Conservation (phyloP, 352 stramenopile species). For the Pythium oligandrum region DNA sequence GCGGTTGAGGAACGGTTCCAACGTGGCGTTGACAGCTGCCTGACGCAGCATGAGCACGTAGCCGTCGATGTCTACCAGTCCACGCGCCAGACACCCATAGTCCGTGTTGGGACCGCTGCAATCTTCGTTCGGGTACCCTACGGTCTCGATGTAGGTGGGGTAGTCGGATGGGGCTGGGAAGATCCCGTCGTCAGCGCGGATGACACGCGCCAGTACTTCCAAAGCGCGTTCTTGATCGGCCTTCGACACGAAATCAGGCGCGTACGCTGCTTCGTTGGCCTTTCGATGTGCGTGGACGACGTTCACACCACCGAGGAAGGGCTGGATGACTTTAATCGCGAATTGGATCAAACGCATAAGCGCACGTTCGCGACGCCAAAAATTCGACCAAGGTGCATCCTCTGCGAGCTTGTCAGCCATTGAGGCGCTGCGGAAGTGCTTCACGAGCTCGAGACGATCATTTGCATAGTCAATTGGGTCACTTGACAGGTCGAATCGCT, state of each 20-base stretch:
- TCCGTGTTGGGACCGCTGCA: conserved; percentile 39
- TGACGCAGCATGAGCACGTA: conserved; percentile 29
- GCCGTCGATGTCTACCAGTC: conserved; percentile 44
- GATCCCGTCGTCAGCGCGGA: conserved; percentile 36
- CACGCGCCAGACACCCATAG: conserved; percentile 50
- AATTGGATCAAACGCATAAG: conserved; percentile 38
- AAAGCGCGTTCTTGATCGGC: conserved; percentile 35
- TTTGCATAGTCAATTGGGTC: conserved; percentile 52
- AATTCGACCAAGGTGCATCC: conserved; percentile 43
- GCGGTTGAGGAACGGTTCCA: conserved; percentile 44
- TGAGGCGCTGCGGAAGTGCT: conserved; percentile 27
- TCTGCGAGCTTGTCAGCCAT: conserved; percentile 37
- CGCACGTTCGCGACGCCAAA: conserved; percentile 45
- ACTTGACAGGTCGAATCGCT: conserved; percentile 53
- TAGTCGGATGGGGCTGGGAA: conserved; percentile 52
- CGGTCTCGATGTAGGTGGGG: conserved; percentile 37
- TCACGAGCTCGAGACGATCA: conserved; percentile 48
- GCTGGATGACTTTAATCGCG: conserved; percentile 28
- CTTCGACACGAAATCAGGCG: conserved; percentile 25
- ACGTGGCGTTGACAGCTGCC: conserved; percentile 27
- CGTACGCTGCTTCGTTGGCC: conserved; percentile 27
- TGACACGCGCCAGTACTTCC: conserved; percentile 32
- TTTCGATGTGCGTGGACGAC: conserved; percentile 49
- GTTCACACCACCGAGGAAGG: conserved; percentile 56
- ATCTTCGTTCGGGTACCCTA: conserved; percentile 35